These are phyloP conservation scores for Dacryopinax spathularia DNA, from an alignment of 768 basidiomycete genomes.

Conservation along the genomic window DNA sequence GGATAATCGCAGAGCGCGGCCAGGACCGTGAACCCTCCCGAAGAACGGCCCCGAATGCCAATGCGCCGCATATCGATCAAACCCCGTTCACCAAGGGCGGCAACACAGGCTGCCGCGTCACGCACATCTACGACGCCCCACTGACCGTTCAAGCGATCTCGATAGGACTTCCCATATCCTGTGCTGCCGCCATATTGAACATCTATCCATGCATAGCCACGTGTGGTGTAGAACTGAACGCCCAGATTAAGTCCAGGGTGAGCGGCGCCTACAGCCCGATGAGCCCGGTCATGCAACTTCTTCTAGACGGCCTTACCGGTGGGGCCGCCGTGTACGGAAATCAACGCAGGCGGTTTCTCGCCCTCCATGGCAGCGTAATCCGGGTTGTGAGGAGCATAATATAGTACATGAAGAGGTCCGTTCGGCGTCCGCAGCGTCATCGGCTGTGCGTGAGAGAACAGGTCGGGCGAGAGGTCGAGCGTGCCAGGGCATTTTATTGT, in stretches of 20 bases:
- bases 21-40: conserved; percentile 61
- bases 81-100: conserved; percentile 36
- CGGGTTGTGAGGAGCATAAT: conserved; percentile 54
- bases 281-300: too few relatives aligned
- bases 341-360: conserved; percentile 54
- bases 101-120: conserved; percentile 35
- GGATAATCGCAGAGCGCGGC: conserved; percentile 30
- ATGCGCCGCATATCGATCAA: conserved; percentile 51
- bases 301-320: conserved; percentile 40
- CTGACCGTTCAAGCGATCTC: conserved; percentile 40
- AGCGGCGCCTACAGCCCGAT: neutral
- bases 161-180: conserved; percentile 57
- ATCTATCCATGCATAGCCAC: conserved; percentile 37
- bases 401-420: conserved; percentile 44
- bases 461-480: conserved; percentile 16
- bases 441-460: conserved; percentile 38
- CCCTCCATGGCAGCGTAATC: conserved; percentile 34
- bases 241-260: neutral
- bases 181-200: conserved; percentile 68
- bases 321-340: conserved; percentile 60
- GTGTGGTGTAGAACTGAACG: conserved; percentile 12
- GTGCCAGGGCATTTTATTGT: conserved; percentile 7
- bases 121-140: conserved; percentile 67
- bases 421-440: conserved; percentile 32
- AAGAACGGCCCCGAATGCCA: conserved; percentile 56